Evolutionary conservation across 1,284 basidiomycete genomes (phyloP), one percentile per base, ranked within the genome.

Genomic region (Ceratobasidium sp.): DNA sequence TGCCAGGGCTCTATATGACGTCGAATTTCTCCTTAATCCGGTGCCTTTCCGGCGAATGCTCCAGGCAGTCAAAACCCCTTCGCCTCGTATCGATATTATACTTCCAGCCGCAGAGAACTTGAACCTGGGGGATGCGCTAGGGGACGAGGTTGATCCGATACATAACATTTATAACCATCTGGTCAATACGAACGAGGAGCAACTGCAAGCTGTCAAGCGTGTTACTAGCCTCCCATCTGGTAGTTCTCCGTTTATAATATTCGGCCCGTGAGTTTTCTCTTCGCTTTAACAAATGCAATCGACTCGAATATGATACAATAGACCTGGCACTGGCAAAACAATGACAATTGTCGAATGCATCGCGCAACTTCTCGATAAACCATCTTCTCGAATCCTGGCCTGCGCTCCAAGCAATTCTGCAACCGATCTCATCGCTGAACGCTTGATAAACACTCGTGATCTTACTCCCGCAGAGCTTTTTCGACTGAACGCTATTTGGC

Each of bases 301-400:
- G n/a, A n/a, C n/a, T n/a, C n/a, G n/a, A n/a, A n/a, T 39, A 14
- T 39, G 21, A 34, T 50, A 32, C 32, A 46, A 0, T 62, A 88
- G 87, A 1, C 87, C 87, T 2, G 87, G 89, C 4, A 90, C 89
- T 0, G 89, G 89, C 0, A 91, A 90, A 78, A 91, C 89, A 0
- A 84, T 90, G 14, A 90, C 88, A 0, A 81, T 89, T 1, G 85
- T 91, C 0, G 89, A 92, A 77, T 84, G 87, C 0, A 89, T 90
- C 18, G 80, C 78, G 0, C 89, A 91, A 76, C 75, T 91, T 8
- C 79, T 89, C 0, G 73, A 76, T 1, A 78, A 86, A 65, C 83
- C 84, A 0, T 71, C 79, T 0, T 82, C 85, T 0, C 83, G 80
- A 30, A 82, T 91, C 60, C 81, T 91, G 1, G 88, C 87, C 0